Conservation (phyloP, 345 rosid genomes). For the Fremontodendron californicum region DNA sequence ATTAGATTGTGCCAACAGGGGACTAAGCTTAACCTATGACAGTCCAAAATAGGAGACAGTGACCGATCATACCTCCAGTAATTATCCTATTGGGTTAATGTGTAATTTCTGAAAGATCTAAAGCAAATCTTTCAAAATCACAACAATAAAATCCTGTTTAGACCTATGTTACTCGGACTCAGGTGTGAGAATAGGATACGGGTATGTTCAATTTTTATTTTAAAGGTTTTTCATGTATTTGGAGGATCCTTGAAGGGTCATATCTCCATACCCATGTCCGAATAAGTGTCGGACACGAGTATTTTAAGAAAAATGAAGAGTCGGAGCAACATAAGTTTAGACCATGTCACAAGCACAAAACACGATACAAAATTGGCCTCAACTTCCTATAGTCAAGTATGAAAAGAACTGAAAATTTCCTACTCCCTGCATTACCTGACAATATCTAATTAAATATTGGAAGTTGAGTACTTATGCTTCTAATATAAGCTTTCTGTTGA, state of each 20-base stretch:
- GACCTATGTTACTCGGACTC: too few species aligned
- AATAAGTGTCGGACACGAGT: too few species aligned
- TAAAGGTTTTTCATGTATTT: too few species aligned
- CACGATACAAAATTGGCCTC: neutral
- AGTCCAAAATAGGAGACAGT: neutral
- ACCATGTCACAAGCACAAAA: neutral
- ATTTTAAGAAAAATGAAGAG: too few species aligned
- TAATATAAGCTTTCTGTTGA: constrained; percentile 8
- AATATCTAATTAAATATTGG: constrained; percentile 1
- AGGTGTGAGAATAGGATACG: too few species aligned
- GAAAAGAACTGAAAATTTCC: neutral
- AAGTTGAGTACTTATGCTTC: constrained; percentile 12
- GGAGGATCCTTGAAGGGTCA: too few species aligned
- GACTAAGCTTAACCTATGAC: neutral
- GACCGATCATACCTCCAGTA: neutral
- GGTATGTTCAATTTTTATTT: too few species aligned
- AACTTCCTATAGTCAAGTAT: constrained; percentile 2
- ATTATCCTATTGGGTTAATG: neutral
- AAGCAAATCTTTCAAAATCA: neutral
- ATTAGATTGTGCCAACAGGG: neutral
- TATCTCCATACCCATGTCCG: too few species aligned
- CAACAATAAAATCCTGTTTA: neutral
- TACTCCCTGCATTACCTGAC: neutral
- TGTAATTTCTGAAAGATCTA: neutral
- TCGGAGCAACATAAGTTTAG: too few species aligned